phyloP scores from a whole-genome alignment of 2,329 filamentous ascomycete species.

The Colletotrichum musicola region DNA sequence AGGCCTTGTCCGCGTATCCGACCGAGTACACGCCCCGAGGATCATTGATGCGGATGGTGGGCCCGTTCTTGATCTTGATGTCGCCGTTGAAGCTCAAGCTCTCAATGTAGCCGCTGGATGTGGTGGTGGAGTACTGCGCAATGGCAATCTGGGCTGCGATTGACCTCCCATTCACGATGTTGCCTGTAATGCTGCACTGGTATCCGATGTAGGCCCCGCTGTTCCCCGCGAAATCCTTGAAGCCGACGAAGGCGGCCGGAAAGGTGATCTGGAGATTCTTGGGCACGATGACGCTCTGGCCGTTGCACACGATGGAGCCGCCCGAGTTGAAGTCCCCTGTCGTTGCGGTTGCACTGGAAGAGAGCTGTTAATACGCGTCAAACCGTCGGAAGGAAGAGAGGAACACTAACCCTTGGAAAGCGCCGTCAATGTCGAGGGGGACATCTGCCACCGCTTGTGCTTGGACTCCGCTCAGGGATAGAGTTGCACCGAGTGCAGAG shows the following conservation, averaged over 20 bases:
- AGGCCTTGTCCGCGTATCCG: constrained; percentile 45
- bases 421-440: constrained; percentile 33
- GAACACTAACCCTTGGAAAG: constrained; percentile 27
- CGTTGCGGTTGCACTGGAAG: constrained; percentile 31
- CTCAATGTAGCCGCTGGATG: constrained; percentile 51
- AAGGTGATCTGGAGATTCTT: constrained; percentile 41
- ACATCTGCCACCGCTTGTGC: constrained; percentile 28
- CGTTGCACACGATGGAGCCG: constrained; percentile 38
- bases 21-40: constrained; percentile 57
- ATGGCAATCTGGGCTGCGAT: constrained; percentile 55
- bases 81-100: constrained; percentile 49
- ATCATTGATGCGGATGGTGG: constrained; percentile 55
- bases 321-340: constrained; percentile 36
- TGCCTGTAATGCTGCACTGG: constrained; percentile 50
- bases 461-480: constrained; percentile 2
- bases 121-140: constrained; percentile 51
- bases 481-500: constrained; percentile 11
- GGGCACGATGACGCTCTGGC: constrained; percentile 37
- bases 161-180: constrained; percentile 50
- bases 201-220: constrained; percentile 16
- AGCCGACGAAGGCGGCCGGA: constrained; percentile 40
- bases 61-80: constrained; percentile 52
- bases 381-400: rapidly evolving
- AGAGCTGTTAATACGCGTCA: not conserved
- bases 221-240: constrained; percentile 39